Percentiles rank a stretch among this genome's conserved stretches.
Conservation (phyloP, 192 early-diverging fungal species). For the Linnemannia hyalina region DNA sequence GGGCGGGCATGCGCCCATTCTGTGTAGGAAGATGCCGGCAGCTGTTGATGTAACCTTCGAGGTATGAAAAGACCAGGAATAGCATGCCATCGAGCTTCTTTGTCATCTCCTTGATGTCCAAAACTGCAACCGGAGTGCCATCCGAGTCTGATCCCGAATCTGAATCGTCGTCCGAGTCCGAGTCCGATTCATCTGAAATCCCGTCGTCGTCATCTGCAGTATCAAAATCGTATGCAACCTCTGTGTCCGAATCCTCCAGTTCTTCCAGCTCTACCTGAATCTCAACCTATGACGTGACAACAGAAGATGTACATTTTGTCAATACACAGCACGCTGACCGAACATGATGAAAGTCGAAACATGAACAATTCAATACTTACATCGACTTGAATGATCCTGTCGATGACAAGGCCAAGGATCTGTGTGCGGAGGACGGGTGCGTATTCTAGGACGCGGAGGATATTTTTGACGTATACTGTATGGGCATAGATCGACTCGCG, state of each 20-base stretch:
- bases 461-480: constrained; percentile 79
- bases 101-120: constrained; percentile 68
- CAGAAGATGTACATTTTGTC: not conserved
- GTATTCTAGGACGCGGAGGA: constrained; percentile 83
- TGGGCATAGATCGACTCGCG: constrained; percentile 68
- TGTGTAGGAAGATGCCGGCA: constrained; percentile 39
- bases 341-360: not conserved
- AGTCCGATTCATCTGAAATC: constrained; percentile 55
- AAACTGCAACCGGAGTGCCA: constrained; percentile 46
- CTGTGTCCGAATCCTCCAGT: constrained; percentile 73
- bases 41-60: constrained; percentile 57
- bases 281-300: constrained; percentile 70
- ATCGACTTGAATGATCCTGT: constrained; percentile 91
- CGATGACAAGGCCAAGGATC: constrained; percentile 81
- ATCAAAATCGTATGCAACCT: constrained; percentile 45
- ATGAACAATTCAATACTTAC: constrained; percentile 59
- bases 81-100: constrained; percentile 84
- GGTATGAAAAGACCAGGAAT: constrained; percentile 72
- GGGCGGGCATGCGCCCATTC: constrained; percentile 17
- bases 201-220: constrained; percentile 46
- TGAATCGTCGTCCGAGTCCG: constrained; percentile 62
- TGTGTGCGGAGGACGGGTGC: constrained; percentile 77
- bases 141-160: constrained; percentile 60
- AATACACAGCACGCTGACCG: not conserved
- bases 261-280: constrained; percentile 94